phyloP scores from a whole-genome alignment of 768 basidiomycete genomes.

The Infundibulicybe gibba region DNA sequence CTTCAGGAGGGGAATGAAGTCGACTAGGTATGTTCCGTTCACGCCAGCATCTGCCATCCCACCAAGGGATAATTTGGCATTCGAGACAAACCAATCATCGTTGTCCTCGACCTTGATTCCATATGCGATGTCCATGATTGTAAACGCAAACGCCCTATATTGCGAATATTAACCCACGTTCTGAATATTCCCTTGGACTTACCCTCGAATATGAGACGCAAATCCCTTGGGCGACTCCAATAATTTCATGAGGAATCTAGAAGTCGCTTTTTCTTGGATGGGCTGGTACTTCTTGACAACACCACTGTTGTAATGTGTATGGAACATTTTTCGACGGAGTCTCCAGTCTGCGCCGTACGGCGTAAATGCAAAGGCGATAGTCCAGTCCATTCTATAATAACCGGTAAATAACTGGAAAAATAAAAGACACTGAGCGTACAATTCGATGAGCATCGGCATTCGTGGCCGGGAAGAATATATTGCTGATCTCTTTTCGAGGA shows the following conservation, averaged over 20 bases:
- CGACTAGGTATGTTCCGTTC: slow-evolving; percentile 28
- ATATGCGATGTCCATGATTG: slow-evolving; percentile 28
- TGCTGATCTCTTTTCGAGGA: slow-evolving; percentile 13
- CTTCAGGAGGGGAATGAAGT: slow-evolving; percentile 23
- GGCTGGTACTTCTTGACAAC: slow-evolving; percentile 14
- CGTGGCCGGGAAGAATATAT: slow-evolving; percentile 18
- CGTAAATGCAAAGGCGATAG: slow-evolving; percentile 22
- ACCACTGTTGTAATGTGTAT: slow-evolving; percentile 20
- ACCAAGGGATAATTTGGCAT: slow-evolving; percentile 22
- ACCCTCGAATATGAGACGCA: slow-evolving; percentile 8
- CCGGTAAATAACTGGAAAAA: background rate
- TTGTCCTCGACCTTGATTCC: slow-evolving; percentile 25
- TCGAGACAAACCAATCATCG: slow-evolving; percentile 30
- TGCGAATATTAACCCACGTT: background rate
- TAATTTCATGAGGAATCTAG: slow-evolving; percentile 16
- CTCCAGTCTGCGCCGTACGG: slow-evolving; percentile 26
- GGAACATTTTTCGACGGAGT: slow-evolving; percentile 19
- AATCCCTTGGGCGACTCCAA: slow-evolving; percentile 14
- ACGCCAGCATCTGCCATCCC: slow-evolving; percentile 20
- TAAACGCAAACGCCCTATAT: slow-evolving; percentile 14
- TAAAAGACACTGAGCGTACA: background rate
- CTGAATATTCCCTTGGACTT: background rate
- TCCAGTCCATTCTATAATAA: slow-evolving; percentile 25
- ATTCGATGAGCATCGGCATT: slow-evolving; percentile 12
- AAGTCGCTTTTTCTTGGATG: slow-evolving; percentile 14